These are phyloP conservation scores for Pseudogymnoascus sp. DNA, from an alignment of 2,329 filamentous ascomycete genomes.

Conservation along the genomic window DNA sequence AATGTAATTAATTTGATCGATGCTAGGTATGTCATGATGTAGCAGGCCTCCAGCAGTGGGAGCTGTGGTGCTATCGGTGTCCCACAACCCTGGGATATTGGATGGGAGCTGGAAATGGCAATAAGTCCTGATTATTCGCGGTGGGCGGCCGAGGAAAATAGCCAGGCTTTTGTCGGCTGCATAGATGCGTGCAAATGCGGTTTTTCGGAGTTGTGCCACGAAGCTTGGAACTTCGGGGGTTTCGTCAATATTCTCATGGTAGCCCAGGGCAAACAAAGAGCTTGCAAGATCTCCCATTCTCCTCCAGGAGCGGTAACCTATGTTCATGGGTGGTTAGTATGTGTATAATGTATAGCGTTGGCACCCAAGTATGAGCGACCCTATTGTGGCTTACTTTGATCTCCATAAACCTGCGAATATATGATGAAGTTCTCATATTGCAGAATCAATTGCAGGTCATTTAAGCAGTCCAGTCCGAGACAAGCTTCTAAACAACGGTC, in stretches of 20 bases:
- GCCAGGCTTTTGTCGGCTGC: slow-evolving; percentile 40
- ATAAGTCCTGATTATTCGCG: slow-evolving; percentile 36
- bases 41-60: slow-evolving; percentile 14
- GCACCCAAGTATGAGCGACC: neutral
- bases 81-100: neutral
- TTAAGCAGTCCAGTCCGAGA: slow-evolving; percentile 29
- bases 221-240: slow-evolving; percentile 25
- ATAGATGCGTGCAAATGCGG: slow-evolving; percentile 36
- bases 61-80: neutral
- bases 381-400: slow-evolving; percentile 32
- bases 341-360: neutral
- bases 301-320: slow-evolving; percentile 40
- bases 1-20: slow-evolving; percentile 11
- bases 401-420: slow-evolving; percentile 36
- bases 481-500: slow-evolving; percentile 21
- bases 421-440: slow-evolving; percentile 42
- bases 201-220: slow-evolving; percentile 33
- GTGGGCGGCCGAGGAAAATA: slow-evolving; percentile 42
- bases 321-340: neutral
- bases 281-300: slow-evolving; percentile 38
- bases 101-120: slow-evolving; percentile 32
- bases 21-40: slow-evolving; percentile 8
- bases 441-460: slow-evolving; percentile 37
- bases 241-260: slow-evolving; percentile 35
- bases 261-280: slow-evolving; percentile 39